Evolutionary conservation across 78 protist species (phyloP).

Genomic region (Neovahlkampfia damariscottae): DNA sequence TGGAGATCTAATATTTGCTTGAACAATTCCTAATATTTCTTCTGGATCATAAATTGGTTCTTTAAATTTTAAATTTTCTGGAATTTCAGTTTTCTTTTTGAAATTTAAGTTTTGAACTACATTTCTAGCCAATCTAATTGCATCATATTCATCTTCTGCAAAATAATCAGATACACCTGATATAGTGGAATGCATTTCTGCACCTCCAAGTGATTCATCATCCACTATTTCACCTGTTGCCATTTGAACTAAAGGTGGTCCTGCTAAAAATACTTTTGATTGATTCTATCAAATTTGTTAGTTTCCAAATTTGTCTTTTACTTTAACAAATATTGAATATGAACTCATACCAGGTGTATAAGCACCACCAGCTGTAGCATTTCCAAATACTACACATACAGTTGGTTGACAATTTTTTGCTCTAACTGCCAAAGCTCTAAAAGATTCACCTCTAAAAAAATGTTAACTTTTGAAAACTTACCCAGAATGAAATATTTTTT

Average conservation of each 20-base stretch:
- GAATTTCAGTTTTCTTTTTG: background rate
- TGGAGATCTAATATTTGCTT: background rate
- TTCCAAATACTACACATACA: slow-evolving; percentile 19
- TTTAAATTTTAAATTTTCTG: background rate
- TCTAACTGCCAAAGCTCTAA: background rate
- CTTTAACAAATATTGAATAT: slow-evolving; percentile 18
- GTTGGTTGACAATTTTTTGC: background rate
- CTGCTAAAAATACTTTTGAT: slow-evolving; percentile 11
- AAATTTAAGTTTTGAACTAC: background rate
- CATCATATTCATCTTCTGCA: slow-evolving; percentile 15
- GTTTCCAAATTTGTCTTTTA: too few relatives aligned
- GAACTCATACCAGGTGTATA: slow-evolving; percentile 28
- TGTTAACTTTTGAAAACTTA: too few relatives aligned
- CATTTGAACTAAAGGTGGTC: slow-evolving; percentile 29
- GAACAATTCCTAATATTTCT: slow-evolving; percentile 9
- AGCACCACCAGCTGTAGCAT: slow-evolving; percentile 30
- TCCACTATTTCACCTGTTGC: slow-evolving; percentile 23
- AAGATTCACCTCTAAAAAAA: background rate
- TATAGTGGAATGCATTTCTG: background rate
- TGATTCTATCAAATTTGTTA: too few relatives aligned
- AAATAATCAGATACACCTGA: slow-evolving; percentile 22
- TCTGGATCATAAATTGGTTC: slow-evolving; percentile 18
- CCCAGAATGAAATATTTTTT: background rate
- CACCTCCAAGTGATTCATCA: slow-evolving; percentile 17
- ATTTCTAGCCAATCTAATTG: background rate